A percentile compares a stretch with the other conserved stretches of the same genome.
phyloP scores from a whole-genome alignment of 768 basidiomycete species.

The Boletus vinaceobasis region DNA sequence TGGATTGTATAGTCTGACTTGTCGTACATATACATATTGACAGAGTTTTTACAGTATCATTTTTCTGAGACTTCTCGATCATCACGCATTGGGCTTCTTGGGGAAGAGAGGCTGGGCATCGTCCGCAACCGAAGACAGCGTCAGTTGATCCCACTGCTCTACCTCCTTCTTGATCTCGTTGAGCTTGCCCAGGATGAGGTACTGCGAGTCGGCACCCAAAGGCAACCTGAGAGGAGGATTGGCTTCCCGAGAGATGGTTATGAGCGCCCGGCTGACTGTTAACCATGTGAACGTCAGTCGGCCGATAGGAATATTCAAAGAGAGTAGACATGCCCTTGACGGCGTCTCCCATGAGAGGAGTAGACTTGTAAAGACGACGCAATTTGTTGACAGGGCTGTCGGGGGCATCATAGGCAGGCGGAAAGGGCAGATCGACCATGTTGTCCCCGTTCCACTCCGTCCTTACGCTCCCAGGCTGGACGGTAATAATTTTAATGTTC shows the following conservation, averaged over 20 bases:
- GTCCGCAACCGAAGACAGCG: constrained; percentile 18
- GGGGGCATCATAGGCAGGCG: constrained; percentile 14
- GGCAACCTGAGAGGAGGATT: too few relatives aligned
- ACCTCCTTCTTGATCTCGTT: constrained; percentile 8
- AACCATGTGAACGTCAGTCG: neutral
- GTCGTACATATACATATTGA: too few relatives aligned
- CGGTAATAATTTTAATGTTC: constrained; percentile 26
- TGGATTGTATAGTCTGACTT: too few relatives aligned
- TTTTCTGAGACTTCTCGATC: neutral
- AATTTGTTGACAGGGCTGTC: constrained; percentile 15
- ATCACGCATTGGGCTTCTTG: constrained; percentile 1
- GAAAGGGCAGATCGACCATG: neutral
- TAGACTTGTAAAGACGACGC: constrained; percentile 5
- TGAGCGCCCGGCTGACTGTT: constrained; percentile 15
- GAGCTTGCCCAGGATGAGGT: constrained; percentile 14
- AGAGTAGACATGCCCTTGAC: constrained; percentile 9
- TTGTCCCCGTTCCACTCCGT: constrained; percentile 21
- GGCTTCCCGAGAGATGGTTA: constrained; percentile 11
- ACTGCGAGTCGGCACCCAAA: constrained; percentile 12
- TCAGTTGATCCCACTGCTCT: constrained; percentile 8
- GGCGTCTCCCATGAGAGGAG: neutral
- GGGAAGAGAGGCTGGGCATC: constrained; percentile 15
- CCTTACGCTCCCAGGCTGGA: constrained; percentile 21
- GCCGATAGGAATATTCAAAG: neutral
- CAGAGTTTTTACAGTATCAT: too few relatives aligned